Evolutionary conservation across 208 protist genomes (phyloP), one percentile per base, ranked within the genome.

Genomic region (Trypanosoma rangeli): DNA sequence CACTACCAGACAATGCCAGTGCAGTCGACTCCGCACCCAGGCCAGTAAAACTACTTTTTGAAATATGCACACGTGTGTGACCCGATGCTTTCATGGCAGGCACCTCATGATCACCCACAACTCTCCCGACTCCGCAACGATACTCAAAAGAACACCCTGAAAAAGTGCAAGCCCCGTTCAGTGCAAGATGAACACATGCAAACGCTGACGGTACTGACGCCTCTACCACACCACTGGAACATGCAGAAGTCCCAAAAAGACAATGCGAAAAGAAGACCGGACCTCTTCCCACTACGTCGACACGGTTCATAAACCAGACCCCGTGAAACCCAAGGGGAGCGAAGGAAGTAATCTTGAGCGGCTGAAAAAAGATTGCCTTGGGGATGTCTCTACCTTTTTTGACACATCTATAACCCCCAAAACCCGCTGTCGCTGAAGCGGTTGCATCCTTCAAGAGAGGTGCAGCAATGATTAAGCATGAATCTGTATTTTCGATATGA

Each of bases 261-360:
- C 86, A 92, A 28, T 80, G 68, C n/a, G 78, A 59, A 59, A 92
- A 92, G 24, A 75, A 84, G n/a, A 85, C 80, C 0, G 75, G 76
- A 15, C 74, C 86, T 28, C 33, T 55, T 10, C 86, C 86, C 10
- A 56, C 39, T 28, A 92, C 74, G 22, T 78, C 70, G 12, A 92
- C 80, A 59, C 50, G 68, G 20, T 60, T 55, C 3, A 60, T 39
- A 64, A 92, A 92, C 75, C 73, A 80, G 16, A 92, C 33, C 24
- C 74, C 72, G 5, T 84, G 60, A 48, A 92, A 80, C 13, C 64
- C 70, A 55, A 92, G 18, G 10, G 80, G 71, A 5, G 76, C 82
- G 16, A 76, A 64, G 3, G 83, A 79, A 35, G 83, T 42, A 44
- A 92, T 83, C 48, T 71, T 74, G 13, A 92, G 48, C 5, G 79